Percentiles rank a stretch among this genome's conserved stretches.
Evolutionary conservation across 176 grass and related monocot species (phyloP).

Genomic region (Zea luxurians): DNA sequence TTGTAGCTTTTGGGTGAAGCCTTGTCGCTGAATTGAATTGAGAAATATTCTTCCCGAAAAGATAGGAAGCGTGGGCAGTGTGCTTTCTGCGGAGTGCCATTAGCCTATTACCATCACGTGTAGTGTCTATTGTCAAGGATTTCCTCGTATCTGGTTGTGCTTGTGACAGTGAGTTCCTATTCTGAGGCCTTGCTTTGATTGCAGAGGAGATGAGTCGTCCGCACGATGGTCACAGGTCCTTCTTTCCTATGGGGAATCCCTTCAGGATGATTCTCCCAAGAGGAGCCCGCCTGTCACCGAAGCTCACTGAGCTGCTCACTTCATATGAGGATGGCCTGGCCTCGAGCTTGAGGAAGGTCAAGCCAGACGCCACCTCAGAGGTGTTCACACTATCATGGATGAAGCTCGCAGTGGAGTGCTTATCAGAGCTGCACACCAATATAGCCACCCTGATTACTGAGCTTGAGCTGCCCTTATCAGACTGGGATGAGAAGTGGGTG

Average conservation of each 20-base stretch:
- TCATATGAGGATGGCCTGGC: constrained; percentile 63
- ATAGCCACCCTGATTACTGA: constrained; percentile 66
- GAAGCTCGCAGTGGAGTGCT: constrained; percentile 52
- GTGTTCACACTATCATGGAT: constrained; percentile 72
- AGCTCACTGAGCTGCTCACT: constrained; percentile 45
- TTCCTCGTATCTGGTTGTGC: background rate
- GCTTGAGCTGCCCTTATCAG: constrained; percentile 71
- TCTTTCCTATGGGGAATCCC: constrained; percentile 61
- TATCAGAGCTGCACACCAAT: constrained; percentile 52
- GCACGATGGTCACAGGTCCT: constrained; percentile 44
- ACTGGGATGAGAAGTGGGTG: constrained; percentile 92
- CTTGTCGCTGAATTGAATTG: constrained; percentile 16
- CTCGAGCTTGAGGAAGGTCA: constrained; percentile 58
- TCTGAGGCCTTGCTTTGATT: constrained; percentile 14
- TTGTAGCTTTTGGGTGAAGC: background rate
- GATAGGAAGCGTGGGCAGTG: background rate
- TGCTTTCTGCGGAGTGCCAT: constrained; percentile 4
- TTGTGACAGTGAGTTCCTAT: background rate
- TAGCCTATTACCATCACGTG: background rate
- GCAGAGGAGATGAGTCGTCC: constrained; percentile 67
- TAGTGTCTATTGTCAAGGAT: background rate
- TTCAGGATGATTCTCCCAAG: constrained; percentile 52
- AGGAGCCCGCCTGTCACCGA: constrained; percentile 48
- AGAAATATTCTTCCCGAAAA: background rate
- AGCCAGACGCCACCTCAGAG: constrained; percentile 45